These are phyloP conservation scores for Vitis vinifera DNA, from an alignment of 164 flowering plant species.

Conservation along the genomic window ASM3070453v1 NC_081811.1:22070501-22071000, in stretches of 20 bases:
- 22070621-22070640: conserved; percentile 29
- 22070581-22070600: conserved; percentile 29
- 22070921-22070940: conserved; percentile 57
- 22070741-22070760: conserved; percentile 75
- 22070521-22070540: neutral
- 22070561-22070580: neutral
- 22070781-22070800: conserved; percentile 55
- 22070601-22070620: neutral
- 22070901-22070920: conserved; percentile 51
- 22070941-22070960: conserved; percentile 64
- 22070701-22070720: conserved; percentile 79
- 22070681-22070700: conserved; percentile 84
- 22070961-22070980: conserved; percentile 70
- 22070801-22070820: conserved; percentile 42
- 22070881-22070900: conserved; percentile 62
- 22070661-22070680: conserved; percentile 73
- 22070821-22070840: conserved; percentile 62
- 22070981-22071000: conserved; percentile 51
- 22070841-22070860: conserved; percentile 74
- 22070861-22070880: conserved; percentile 79
- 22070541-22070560: neutral
- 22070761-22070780: conserved; percentile 62
- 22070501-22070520: no score
- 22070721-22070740: conserved; percentile 64
- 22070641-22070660: conserved; percentile 70